A percentile compares a stretch with the other conserved stretches of the same genome.
phyloP scores from a whole-genome alignment of 1,284 basidiomycete species.

The Sanghuangporus sanghuang region DNA sequence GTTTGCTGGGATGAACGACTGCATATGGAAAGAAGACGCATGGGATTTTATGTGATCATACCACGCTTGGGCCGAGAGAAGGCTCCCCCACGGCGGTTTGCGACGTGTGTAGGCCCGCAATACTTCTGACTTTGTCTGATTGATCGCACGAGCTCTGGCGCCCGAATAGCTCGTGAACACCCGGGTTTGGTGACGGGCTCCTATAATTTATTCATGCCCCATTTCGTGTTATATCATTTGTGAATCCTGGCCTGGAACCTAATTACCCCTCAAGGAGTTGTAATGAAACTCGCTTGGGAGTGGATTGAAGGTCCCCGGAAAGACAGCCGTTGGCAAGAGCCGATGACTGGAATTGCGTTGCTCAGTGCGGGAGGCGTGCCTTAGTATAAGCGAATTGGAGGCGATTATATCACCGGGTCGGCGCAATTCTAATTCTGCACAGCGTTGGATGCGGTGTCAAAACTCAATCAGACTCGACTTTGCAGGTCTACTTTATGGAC shows the following conservation, averaged over 20 bases:
- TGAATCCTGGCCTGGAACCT: neutral
- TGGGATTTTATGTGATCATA: neutral
- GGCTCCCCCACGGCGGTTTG: neutral
- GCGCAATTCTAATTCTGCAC: neutral
- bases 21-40: neutral
- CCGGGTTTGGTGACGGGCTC: neutral
- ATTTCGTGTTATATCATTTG: neutral
- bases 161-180: neutral
- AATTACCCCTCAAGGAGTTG: neutral
- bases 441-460: conserved; percentile 2
- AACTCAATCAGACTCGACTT: conserved; percentile 1
- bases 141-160: neutral
- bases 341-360: neutral
- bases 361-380: neutral
- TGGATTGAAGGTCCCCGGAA: neutral
- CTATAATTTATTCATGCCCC: neutral
- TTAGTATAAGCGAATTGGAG: neutral
- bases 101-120: neutral
- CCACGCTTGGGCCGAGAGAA: conserved; percentile 3
- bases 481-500: neutral
- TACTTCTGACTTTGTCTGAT: neutral
- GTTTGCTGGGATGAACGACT: neutral
- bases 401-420: conserved; percentile 2
- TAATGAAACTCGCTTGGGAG: neutral
- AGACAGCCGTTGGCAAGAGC: neutral